These are phyloP conservation scores for Triangularia verruculosa DNA, from an alignment of 2,329 filamentous ascomycete genomes.

Conservation along the genomic window DNA sequence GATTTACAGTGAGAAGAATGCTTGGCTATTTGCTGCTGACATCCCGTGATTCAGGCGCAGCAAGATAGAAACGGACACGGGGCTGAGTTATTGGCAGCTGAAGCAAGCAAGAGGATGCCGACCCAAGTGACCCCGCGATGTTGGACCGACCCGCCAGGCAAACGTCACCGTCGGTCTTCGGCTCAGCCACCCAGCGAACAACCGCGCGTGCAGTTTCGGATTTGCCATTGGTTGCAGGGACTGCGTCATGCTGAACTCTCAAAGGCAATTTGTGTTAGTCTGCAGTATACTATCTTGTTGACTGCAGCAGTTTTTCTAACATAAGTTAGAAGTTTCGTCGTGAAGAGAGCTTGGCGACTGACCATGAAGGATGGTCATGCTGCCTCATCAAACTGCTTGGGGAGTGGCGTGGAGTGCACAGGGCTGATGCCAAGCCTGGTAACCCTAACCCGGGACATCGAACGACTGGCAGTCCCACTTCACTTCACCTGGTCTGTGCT, in stretches of 20 bases:
- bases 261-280: neutral
- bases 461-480: neutral
- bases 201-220: neutral
- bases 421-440: neutral
- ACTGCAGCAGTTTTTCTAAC: neutral
- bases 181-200: slow-evolving; percentile 11
- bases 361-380: neutral
- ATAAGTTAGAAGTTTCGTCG: no score
- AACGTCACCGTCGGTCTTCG: slow-evolving; percentile 13
- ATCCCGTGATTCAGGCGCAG: slow-evolving; percentile 17
- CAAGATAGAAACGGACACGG: slow-evolving; percentile 6
- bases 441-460: neutral
- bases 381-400: neutral
- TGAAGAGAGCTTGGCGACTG: neutral
- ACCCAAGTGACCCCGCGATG: slow-evolving; percentile 11
- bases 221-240: neutral
- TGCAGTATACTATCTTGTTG: neutral
- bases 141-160: slow-evolving; percentile 1
- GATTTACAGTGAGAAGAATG: slow-evolving; percentile 1
- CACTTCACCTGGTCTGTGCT: slow-evolving; percentile 4
- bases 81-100: slow-evolving; percentile 14
- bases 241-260: neutral
- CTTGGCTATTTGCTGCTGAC: slow-evolving; percentile 11
- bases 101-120: neutral
- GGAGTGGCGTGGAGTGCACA: neutral